Evolutionary conservation across 2,329 filamentous ascomycete species (phyloP), one percentile per base, ranked within the genome.

Genomic region (Clonostachys sp.): DNA sequence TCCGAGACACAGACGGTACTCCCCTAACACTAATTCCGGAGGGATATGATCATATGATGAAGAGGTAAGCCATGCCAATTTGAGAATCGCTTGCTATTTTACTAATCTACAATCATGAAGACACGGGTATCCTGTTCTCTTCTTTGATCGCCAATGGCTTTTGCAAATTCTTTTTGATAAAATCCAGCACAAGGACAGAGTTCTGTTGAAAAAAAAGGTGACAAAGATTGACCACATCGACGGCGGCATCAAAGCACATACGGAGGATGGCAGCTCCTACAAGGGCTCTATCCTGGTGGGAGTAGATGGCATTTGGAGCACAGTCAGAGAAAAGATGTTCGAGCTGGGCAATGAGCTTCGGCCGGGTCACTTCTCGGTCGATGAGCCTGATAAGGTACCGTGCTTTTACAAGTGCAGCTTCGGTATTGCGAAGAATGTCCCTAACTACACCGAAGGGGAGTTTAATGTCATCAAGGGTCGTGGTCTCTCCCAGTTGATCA

Each of bases 331-430:
- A 7, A 33, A 12, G 2, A 24, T 44, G 40, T 44, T 12, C 12
- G 49, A 55, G 5, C 48, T 58, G 2, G 59, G 44, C 13, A 45
- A 56, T 24, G 50, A 50, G 13, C 48, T 54, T 2, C 47, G 58
- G 17, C 57, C 60, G 5, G 58, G 57, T 3, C 56, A 55, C 35
- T 59, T 63, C 33, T 34, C 51, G 1, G 42, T 30, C 0, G 45
- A 47, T 2, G 57, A 63, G 20, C 57, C 63, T 16, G 50, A 57
- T 10, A 17, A 42, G 2, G 51, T 59, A 6, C 50, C 51, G 0
- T 57, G 52, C 39, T 49, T 56, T 33, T 69, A 67, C 36, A 50
- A 53, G 12, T 69, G 66, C 51, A 61, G 61, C 14, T 71, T 67
- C 41, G 67, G 68, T 5, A 70, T 70, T 12, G 61, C 65, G 4